These are phyloP conservation scores for Medicago ruthenica DNA, from an alignment of 306 rosid genomes.

Conservation along the genomic window DNA sequence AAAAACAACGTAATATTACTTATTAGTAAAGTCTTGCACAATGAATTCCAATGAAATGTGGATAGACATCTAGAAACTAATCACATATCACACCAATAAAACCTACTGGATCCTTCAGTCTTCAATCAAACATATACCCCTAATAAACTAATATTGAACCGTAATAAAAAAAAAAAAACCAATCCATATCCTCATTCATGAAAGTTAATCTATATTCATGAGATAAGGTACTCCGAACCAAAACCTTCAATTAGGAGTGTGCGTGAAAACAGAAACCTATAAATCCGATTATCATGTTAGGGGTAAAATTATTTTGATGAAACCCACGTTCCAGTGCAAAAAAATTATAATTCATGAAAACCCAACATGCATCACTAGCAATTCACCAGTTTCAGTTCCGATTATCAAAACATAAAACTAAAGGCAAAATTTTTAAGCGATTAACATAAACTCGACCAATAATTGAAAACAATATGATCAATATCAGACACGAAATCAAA, in stretches of 20 bases:
- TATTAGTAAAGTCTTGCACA: constrained; percentile 8
- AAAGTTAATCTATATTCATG: not conserved
- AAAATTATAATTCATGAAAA: constrained; percentile 13
- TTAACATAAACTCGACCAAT: not conserved
- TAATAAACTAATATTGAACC: not conserved
- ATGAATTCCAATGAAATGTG: not conserved
- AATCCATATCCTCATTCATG: not conserved
- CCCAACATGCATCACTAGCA: not conserved
- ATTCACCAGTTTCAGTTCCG: not conserved
- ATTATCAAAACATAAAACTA: not conserved
- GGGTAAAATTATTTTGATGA: not conserved
- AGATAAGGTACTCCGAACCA: not conserved
- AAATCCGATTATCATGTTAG: not conserved
- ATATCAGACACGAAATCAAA: constrained; percentile 3
- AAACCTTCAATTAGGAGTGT: not conserved
- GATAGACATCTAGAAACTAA: not conserved
- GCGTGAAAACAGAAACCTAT: no score
- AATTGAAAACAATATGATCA: constrained; percentile 7
- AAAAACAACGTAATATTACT: not conserved
- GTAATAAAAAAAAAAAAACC: not conserved
- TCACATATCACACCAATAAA: not conserved
- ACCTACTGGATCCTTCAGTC: not conserved
- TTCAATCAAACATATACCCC: not conserved
- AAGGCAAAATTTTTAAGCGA: not conserved
- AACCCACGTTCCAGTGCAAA: not conserved